Evolutionary conservation across 192 early-diverging fungal genomes (phyloP).

Genomic region (Entophlyctis luteolus): DNA sequence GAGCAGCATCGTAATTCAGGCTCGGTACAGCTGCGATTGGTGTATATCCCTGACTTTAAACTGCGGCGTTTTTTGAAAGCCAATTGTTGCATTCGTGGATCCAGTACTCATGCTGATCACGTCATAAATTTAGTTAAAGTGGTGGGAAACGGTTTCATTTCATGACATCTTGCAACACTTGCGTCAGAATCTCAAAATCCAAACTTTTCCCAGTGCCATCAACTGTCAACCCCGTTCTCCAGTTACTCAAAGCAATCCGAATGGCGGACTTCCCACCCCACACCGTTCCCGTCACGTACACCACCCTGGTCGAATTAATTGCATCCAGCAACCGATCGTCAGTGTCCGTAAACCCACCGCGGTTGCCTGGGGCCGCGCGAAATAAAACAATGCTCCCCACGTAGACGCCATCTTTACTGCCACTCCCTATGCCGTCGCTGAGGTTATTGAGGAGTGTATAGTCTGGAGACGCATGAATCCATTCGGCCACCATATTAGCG

Average conservation of each 20-base stretch:
- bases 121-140: no score
- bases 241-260: conserved; percentile 52
- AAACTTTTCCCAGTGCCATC: not conserved
- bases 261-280: conserved; percentile 44
- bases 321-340: conserved; percentile 30
- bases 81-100: no score
- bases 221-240: conserved; percentile 18
- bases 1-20: no score
- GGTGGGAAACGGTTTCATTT: no score
- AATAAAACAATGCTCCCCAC: conserved; percentile 34
- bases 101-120: no score
- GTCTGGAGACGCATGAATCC: conserved; percentile 35
- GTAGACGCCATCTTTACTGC: not conserved
- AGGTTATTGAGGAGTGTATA: conserved; percentile 20
- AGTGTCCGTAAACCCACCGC: conserved; percentile 4
- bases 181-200: not conserved
- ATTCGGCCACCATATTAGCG: conserved; percentile 40
- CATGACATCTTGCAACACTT: no score
- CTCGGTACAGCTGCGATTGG: no score
- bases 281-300: conserved; percentile 51
- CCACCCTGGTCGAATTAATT: conserved; percentile 44
- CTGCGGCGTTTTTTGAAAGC: no score
- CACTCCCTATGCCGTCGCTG: not conserved
- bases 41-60: no score
- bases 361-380: not conserved